Evolutionary conservation across 2,329 filamentous ascomycete species (phyloP).

Genomic region (Pseudogymnoascus sp.): DNA sequence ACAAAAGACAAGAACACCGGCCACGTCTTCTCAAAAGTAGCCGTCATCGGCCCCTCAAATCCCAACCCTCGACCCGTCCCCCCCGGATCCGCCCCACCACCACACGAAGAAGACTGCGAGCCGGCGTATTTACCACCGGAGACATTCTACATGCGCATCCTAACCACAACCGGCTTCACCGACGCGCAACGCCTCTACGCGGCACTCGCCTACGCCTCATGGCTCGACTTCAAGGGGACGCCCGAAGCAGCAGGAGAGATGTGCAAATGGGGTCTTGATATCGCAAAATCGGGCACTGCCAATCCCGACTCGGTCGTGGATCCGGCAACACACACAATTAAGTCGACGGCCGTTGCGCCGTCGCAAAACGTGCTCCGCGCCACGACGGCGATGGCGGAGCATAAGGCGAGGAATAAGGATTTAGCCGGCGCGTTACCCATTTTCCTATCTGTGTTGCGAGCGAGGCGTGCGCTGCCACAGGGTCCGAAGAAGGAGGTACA

Average conservation of each 20-base stretch:
- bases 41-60: conserved; percentile 77
- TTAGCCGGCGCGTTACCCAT: conserved; percentile 68
- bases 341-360: conserved; percentile 47
- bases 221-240: conserved; percentile 69
- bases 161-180: conserved; percentile 73
- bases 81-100: conserved; percentile 53
- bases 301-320: conserved; percentile 48
- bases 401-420: conserved; percentile 65
- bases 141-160: conserved; percentile 70
- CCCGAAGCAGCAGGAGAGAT: conserved; percentile 61
- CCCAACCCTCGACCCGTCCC: conserved; percentile 69
- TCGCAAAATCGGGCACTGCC: conserved; percentile 54
- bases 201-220: conserved; percentile 75
- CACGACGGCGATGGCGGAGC: conserved; percentile 70
- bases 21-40: conserved; percentile 62
- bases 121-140: conserved; percentile 64
- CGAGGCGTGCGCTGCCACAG: conserved; percentile 55
- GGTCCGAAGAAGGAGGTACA: conserved; percentile 23
- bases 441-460: conserved; percentile 75
- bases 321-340: conserved; percentile 55
- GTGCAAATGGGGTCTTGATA: conserved; percentile 68
- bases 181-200: conserved; percentile 74
- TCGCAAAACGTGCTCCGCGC: conserved; percentile 69
- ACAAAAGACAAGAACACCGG: conserved; percentile 60
- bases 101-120: conserved; percentile 69